Base-by-base conservation (phyloP, 805 yeast species). In the Metschnikowia peoriensis region DNA sequence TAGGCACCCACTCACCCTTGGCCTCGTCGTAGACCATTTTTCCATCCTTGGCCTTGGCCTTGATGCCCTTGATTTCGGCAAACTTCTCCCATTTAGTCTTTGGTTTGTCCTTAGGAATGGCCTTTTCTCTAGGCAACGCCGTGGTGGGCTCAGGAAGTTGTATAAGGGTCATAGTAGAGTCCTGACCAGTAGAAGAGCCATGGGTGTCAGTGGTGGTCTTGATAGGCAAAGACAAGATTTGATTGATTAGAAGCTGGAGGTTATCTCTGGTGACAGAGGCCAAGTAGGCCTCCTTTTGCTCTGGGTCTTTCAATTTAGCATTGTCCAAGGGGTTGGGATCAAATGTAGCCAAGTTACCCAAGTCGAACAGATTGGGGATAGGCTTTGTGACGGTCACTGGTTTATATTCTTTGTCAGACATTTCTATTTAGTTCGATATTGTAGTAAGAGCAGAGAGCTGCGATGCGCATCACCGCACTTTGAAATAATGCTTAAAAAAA, bases 51-150 rank as follows among this genome's bases (percentile, higher is more conserved):
- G 88, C 89, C 78, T 89, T 92, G 73, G 96, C 81, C 72, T 87
- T 78, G 68, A 94, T 94, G 65, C 98, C 98, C 75, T 94, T 94
- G 80, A 83, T 89, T 54, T 88, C 88, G 58, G 99, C 99, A 77
- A 94, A 94, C 66, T 81, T 81, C 75, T 94, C 97, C 99, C 99
- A 94, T 75, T 86, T 91, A 59, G 99, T 92, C 62, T 85, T 88
- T 50, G 93, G 86, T 76, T 89, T 94, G 50, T 89, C 84, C 73
- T 91, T 92, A 53, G 99, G 99, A 63, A 94, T 73, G 45, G 97
- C 85, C 75, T 94, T 94, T 70, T 94, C 99, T 78, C 99, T 82
- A 50, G 99, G 99, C 57, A 92, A 77, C 53, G 73, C 80, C 16
- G 96, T 86, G 14, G 80, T 70, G 27, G 97, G 96, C 50, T 82